These are phyloP conservation scores for Epichloe bromicola DNA, from an alignment of 2,329 filamentous ascomycete species.

Conservation along the genomic window DNA sequence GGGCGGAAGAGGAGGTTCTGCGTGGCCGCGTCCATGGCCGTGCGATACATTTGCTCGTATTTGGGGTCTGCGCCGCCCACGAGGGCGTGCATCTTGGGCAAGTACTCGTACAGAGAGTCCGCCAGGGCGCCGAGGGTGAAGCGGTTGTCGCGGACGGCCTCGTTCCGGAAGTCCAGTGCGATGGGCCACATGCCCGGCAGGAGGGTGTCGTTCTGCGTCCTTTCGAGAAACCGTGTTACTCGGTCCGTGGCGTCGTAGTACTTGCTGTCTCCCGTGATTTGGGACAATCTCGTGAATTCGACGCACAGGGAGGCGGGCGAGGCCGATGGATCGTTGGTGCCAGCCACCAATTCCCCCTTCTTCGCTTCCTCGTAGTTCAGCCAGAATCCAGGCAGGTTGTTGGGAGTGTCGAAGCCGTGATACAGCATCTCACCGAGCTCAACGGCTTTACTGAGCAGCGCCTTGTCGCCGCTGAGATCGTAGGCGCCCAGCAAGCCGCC, in stretches of 20 bases:
- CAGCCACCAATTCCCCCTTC: constrained; percentile 33
- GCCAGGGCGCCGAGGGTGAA: constrained; percentile 42
- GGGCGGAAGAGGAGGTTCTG: constrained; percentile 58
- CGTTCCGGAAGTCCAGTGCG: constrained; percentile 43
- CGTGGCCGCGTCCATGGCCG: constrained; percentile 47
- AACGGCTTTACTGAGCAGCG: constrained; percentile 34
- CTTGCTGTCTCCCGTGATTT: constrained; percentile 57
- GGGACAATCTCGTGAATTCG: constrained; percentile 63
- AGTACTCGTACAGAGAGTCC: constrained; percentile 48
- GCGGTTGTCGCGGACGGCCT: constrained; percentile 32
- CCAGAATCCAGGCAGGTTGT: constrained; percentile 34
- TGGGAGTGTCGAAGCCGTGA: constrained; percentile 40
- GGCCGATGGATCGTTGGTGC: constrained; percentile 35
- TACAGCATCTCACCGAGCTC: constrained; percentile 43
- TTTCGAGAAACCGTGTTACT: constrained; percentile 57
- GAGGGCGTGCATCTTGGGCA: constrained; percentile 50
- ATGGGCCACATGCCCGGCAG: constrained; percentile 70
- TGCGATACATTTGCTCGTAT: constrained; percentile 54
- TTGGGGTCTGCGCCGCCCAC: constrained; percentile 46
- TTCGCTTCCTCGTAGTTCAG: constrained; percentile 31
- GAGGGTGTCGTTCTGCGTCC: constrained; percentile 53
- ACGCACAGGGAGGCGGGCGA: constrained; percentile 55
- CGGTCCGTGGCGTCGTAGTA: constrained; percentile 68
- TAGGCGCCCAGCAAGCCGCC: constrained; percentile 39
- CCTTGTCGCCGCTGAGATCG: constrained; percentile 31